Evolutionary conservation across 2,329 filamentous ascomycete genomes (phyloP), one percentile per base, ranked within the genome.

Genomic region (Rhynchosporium secalis): DNA sequence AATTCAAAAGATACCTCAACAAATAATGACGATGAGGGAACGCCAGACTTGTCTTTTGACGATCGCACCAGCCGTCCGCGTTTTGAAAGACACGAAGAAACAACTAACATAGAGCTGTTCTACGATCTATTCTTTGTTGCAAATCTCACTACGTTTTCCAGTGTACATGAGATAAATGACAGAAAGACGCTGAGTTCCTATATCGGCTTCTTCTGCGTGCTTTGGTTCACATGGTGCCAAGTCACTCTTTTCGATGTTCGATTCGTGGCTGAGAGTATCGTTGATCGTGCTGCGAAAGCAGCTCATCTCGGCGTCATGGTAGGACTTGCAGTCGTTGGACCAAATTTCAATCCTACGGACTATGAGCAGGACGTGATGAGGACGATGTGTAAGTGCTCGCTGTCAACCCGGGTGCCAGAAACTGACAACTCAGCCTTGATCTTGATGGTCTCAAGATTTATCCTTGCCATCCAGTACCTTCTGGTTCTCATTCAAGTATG

Each of bases 101-200:
- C 66, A 6, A 70, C 69, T 2, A 69, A 66, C 49, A 68, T 70
- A 31, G 68, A 70, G 69, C 75, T 86, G 3, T 86, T 86, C 70
- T 86, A 83, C 68, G 83, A 86, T 70, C 74, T 86, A 0, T 86
- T 86, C 68, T 84, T 86, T 62, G 83, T 86, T 20, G 83, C 82
- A 26, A 86, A 86, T 65, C 70, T 86, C 38, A 82, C 83, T 2
- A 84, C 81, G 0, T 86, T 86, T 65, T 83, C 82, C 3, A 76
- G 76, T 8, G 76, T 78, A 4, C 80, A 83, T 66, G 80, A 84
- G 47, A 83, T 86, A 65, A 83, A 82, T 67, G 79, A 82, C 65
- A 59, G 74, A 15, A 26, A 56, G 9, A 69, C 40, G 69, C 79
- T 41, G 81, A 84, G 69, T 75, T 83, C 58, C 76, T 83, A 47